phyloP scores from a whole-genome alignment of 768 basidiomycete genomes.

The Macrolepiota dolichaula region DNA sequence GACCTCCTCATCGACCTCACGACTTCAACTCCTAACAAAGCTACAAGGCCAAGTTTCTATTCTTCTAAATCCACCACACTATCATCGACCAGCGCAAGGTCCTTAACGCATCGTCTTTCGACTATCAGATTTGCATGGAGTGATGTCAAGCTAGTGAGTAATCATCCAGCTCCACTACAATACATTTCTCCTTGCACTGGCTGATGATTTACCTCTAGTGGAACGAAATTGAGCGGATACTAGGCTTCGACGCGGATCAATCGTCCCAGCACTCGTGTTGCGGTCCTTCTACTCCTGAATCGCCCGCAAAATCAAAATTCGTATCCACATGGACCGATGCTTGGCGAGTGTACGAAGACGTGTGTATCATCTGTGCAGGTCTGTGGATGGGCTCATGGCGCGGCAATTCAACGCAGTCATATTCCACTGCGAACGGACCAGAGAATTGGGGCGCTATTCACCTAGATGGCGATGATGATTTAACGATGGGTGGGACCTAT shows the following conservation, averaged over 20 bases:
- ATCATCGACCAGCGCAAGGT: slow-evolving; percentile 26
- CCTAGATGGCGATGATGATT: slow-evolving; percentile 67
- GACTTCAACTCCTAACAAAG: slow-evolving; percentile 56
- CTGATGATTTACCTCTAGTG: slow-evolving; percentile 40
- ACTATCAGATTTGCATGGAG: slow-evolving; percentile 79
- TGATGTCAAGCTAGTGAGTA: slow-evolving; percentile 67
- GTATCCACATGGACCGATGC: slow-evolving; percentile 58
- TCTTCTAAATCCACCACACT: slow-evolving; percentile 47
- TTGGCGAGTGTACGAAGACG: slow-evolving; percentile 84
- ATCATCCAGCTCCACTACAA: background rate
- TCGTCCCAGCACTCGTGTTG: slow-evolving; percentile 32
- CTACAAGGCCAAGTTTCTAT: slow-evolving; percentile 65
- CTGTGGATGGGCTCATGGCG: slow-evolving; percentile 78
- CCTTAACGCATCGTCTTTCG: slow-evolving; percentile 53
- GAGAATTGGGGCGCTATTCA: slow-evolving; percentile 55
- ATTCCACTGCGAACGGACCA: slow-evolving; percentile 44
- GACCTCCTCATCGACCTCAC: slow-evolving; percentile 82
- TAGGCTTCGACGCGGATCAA: slow-evolving; percentile 47
- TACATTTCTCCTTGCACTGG: background rate
- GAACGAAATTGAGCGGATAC: slow-evolving; percentile 72
- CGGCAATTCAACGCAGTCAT: slow-evolving; percentile 42
- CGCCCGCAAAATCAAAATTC: slow-evolving; percentile 31
- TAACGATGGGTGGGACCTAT: slow-evolving; percentile 35
- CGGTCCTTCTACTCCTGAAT: slow-evolving; percentile 26
- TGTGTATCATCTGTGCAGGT: slow-evolving; percentile 77